These are phyloP conservation scores for Berberis vulgaris DNA, from an alignment of 164 flowering plant genomes.

Conservation along the genomic window DNA sequence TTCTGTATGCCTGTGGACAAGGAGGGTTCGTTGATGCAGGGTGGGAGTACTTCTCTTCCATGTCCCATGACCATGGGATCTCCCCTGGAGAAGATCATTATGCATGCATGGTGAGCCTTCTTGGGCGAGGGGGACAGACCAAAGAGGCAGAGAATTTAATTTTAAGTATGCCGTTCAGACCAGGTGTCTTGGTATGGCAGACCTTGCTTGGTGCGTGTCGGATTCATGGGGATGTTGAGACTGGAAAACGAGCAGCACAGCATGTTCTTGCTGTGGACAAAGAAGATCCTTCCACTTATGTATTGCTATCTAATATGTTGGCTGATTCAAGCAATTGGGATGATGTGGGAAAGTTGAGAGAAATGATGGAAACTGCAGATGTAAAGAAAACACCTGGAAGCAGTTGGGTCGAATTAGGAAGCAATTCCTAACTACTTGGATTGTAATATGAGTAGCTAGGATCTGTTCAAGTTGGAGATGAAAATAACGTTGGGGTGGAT, in stretches of 20 bases:
- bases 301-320: constrained; percentile 53
- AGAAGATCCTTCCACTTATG: constrained; percentile 54
- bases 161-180: constrained; percentile 45
- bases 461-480: no score
- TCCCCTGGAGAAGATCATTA: constrained; percentile 69
- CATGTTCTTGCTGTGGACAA: constrained; percentile 34
- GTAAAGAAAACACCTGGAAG: constrained; percentile 59
- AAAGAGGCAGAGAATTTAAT: constrained; percentile 63
- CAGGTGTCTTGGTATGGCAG: constrained; percentile 61
- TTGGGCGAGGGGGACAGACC: constrained; percentile 53
- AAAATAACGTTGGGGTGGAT: no score
- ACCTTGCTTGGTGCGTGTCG: constrained; percentile 61
- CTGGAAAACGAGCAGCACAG: constrained; percentile 55
- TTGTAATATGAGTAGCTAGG: no score
- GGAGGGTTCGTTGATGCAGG: constrained; percentile 53
- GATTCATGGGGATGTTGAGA: constrained; percentile 51
- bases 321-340: constrained; percentile 55
- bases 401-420: constrained; percentile 39
- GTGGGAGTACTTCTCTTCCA: constrained; percentile 46
- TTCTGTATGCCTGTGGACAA: constrained; percentile 71
- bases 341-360: constrained; percentile 37
- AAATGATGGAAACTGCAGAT: constrained; percentile 40
- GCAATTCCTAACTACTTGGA: constrained; percentile 1
- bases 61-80: constrained; percentile 41
- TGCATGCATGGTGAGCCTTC: constrained; percentile 9